A percentile compares a stretch with the other conserved stretches of the same genome.
Conservation (phyloP, 2,329 filamentous ascomycete genomes). For the Albifimbria verrucaria region DNA sequence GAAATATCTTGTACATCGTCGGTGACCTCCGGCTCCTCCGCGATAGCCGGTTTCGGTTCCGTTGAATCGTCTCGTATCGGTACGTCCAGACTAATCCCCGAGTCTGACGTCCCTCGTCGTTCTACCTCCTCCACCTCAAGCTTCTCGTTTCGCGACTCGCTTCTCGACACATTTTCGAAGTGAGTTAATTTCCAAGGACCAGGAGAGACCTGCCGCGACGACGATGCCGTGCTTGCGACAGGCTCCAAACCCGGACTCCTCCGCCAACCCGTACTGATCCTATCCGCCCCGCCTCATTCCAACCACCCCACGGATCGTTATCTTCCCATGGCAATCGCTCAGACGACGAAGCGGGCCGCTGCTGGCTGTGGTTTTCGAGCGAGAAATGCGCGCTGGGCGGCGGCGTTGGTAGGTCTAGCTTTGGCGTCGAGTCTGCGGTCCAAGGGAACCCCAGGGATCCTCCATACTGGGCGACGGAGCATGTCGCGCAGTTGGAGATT, state of each 20-base stretch:
- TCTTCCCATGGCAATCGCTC: conserved; percentile 27
- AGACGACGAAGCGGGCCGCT: conserved; percentile 19
- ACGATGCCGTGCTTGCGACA: conserved; percentile 11
- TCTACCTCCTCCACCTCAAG: conserved; percentile 11
- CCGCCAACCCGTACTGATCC: conserved; percentile 26
- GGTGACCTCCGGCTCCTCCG: no score
- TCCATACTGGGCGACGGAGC: conserved; percentile 46
- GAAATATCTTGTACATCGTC: conserved; percentile 11
- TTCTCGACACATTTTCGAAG: not conserved
- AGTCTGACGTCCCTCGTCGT: conserved; percentile 22
- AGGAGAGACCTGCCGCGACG: conserved; percentile 24
- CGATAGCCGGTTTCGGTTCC: no score
- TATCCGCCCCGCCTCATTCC: conserved; percentile 26
- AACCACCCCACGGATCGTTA: conserved; percentile 32
- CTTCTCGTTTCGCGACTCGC: conserved; percentile 20
- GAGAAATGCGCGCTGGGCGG: conserved; percentile 29
- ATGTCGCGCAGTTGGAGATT: conserved; percentile 24
- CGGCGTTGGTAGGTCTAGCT: conserved; percentile 28
- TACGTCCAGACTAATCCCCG: no score
- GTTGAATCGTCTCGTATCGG: no score
- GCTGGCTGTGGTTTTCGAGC: conserved; percentile 14
- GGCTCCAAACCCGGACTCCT: conserved; percentile 29
- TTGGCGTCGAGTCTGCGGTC: conserved; percentile 38
- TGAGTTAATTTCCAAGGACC: conserved; percentile 16
- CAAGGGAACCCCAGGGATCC: conserved; percentile 62